Percentiles rank a stretch among this genome's conserved stretches.
Conservation (phyloP, 208 protist species). For the Wallacemonas sp. region DNA sequence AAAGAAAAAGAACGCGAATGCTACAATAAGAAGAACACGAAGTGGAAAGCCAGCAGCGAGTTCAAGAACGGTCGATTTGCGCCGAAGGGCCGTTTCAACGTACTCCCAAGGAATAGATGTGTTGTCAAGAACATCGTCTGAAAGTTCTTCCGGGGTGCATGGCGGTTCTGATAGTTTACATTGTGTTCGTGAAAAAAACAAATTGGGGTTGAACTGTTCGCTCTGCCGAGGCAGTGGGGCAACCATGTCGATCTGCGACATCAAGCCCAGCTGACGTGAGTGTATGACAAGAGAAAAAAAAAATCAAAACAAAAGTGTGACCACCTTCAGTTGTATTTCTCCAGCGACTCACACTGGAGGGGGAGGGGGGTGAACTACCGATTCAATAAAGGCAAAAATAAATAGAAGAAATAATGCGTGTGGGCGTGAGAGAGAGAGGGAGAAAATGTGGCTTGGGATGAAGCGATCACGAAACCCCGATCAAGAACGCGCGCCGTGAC, state of each 20-base stretch:
- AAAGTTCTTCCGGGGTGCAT: background rate
- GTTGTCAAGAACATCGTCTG: constrained; percentile 1
- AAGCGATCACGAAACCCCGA: no score
- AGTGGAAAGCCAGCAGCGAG: constrained; percentile 13
- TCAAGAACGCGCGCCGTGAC: no score
- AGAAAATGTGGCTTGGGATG: no score
- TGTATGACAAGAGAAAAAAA: constrained; percentile 1
- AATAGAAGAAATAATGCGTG: background rate
- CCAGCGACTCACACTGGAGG: no score
- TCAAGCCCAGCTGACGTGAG: no score
- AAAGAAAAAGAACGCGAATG: constrained; percentile 36
- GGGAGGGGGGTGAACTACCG: no score
- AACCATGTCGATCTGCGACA: no score
- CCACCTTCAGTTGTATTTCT: no score
- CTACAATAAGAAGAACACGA: constrained; percentile 24
- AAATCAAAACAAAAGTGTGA: constrained; percentile 20
- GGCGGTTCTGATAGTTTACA: background rate
- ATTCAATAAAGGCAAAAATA: no score
- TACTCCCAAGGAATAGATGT: constrained; percentile 33
- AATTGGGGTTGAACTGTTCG: no score
- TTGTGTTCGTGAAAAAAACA: no score
- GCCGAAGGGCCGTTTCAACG: constrained; percentile 20
- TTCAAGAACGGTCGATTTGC: constrained; percentile 17
- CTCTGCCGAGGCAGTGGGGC: no score
- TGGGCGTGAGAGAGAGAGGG: background rate